Conservation (phyloP, 768 basidiomycete species). For the Floccularia luteovirens region DNA sequence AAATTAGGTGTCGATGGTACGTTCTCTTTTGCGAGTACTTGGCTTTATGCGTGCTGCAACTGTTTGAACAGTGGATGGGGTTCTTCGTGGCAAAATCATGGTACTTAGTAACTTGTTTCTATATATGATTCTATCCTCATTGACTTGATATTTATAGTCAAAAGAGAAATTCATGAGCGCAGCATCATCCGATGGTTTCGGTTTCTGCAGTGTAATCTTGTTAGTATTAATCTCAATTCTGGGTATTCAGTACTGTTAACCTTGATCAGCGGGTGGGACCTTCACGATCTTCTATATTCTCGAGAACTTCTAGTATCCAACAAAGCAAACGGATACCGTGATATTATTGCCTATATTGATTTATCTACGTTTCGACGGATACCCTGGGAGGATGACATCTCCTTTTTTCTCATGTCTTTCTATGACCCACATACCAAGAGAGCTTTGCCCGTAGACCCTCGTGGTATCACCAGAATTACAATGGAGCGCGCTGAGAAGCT, state of each 20-base stretch:
- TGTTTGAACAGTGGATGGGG: slow-evolving; percentile 68
- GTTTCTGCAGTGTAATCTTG: slow-evolving; percentile 94
- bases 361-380: slow-evolving; percentile 82
- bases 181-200: slow-evolving; percentile 75
- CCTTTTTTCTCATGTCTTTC: slow-evolving; percentile 92
- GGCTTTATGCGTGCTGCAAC: neutral
- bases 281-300: slow-evolving; percentile 82
- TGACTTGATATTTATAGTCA: slow-evolving; percentile 40
- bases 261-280: slow-evolving; percentile 72
- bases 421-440: slow-evolving; percentile 77
- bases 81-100: slow-evolving; percentile 93
- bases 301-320: slow-evolving; percentile 89
- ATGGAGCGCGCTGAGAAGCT: slow-evolving; percentile 37
- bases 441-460: slow-evolving; percentile 77
- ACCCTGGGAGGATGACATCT: slow-evolving; percentile 86
- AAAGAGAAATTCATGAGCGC: slow-evolving; percentile 88
- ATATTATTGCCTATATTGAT: slow-evolving; percentile 83
- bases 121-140: slow-evolving; percentile 1
- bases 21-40: slow-evolving; percentile 4
- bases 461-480: slow-evolving; percentile 65
- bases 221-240: slow-evolving; percentile 23
- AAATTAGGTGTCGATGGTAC: slow-evolving; percentile 57
- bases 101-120: slow-evolving; percentile 24
- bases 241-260: neutral
- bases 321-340: slow-evolving; percentile 85